A percentile compares a stretch with the other conserved stretches of the same genome.
phyloP scores from a whole-genome alignment of 495 filamentous ascomycete species.

The Talaromyces borbonicus region DNA sequence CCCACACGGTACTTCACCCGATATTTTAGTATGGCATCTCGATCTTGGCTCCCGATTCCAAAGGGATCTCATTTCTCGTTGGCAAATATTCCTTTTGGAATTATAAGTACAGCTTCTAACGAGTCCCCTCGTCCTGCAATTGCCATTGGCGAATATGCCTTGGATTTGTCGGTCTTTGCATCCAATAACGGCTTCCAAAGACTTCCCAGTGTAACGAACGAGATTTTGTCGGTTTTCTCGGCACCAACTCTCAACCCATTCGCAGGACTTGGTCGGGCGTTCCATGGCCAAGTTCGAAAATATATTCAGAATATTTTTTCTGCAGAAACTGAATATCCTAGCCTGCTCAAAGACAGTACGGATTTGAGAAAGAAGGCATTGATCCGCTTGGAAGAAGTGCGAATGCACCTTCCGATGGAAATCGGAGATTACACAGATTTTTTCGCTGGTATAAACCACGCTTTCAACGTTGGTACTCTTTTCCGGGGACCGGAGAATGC shows the following conservation, averaged over 20 bases:
- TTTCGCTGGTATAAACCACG: conserved; percentile 87
- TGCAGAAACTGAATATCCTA: conserved; percentile 44
- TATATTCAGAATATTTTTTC: conserved; percentile 65
- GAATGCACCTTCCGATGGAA: conserved; percentile 73
- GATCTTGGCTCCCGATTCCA: conserved; percentile 57
- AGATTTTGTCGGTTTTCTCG: conserved; percentile 49
- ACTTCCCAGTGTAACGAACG: conserved; percentile 45
- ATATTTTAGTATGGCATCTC: too few species aligned
- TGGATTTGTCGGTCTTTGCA: conserved; percentile 64
- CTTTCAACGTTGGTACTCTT: conserved; percentile 64
- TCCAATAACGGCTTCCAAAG: conserved; percentile 46
- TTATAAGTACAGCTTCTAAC: conserved; percentile 53
- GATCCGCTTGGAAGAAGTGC: conserved; percentile 46
- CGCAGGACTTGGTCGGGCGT: conserved; percentile 60
- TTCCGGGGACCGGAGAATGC: conserved; percentile 77
- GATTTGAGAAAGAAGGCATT: conserved; percentile 42
- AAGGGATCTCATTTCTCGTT: conserved; percentile 67
- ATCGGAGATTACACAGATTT: conserved; percentile 96
- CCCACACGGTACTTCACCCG: too few species aligned
- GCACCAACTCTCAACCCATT: conserved; percentile 73
- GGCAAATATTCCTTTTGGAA: conserved; percentile 87
- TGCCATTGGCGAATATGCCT: conserved; percentile 65
- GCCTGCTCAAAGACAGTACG: conserved; percentile 47
- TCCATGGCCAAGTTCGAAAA: conserved; percentile 64
- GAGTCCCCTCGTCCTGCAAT: conserved; percentile 52